phyloP scores from a whole-genome alignment of 495 filamentous ascomycete species.

The Penicillium bialowiezense region DNA sequence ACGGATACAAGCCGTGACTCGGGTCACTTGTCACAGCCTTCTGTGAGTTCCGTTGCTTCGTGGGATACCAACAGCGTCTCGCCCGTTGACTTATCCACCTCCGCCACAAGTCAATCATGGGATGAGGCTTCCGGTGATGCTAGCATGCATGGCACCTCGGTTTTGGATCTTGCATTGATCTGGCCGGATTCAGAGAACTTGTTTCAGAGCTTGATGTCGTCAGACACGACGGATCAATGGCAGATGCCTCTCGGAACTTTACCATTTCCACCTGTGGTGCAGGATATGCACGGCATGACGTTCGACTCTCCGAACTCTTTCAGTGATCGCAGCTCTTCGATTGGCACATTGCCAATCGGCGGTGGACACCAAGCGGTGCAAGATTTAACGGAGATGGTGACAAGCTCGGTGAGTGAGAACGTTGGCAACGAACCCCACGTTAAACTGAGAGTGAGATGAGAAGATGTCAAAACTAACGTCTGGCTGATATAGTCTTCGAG shows the following conservation, averaged over 20 bases:
- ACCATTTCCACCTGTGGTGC: constrained; percentile 37
- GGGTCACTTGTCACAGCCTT: constrained; percentile 16
- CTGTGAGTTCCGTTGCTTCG: constrained; percentile 21
- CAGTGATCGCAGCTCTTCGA: constrained; percentile 36
- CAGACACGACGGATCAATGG: constrained; percentile 43
- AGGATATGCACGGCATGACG: constrained; percentile 32
- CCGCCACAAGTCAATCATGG: constrained; percentile 26
- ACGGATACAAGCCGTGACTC: constrained; percentile 23
- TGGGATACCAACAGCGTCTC: constrained; percentile 30
- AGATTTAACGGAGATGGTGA: constrained; percentile 48
- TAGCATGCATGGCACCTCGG: constrained; percentile 26
- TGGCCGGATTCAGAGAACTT: constrained; percentile 50
- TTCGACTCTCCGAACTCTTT: constrained; percentile 38
- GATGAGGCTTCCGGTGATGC: constrained; percentile 20
- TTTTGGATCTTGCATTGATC: constrained; percentile 43
- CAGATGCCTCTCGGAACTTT: constrained; percentile 44
- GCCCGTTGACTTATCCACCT: constrained; percentile 18
- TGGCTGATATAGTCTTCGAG: constrained; percentile 36
- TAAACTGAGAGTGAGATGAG: too few relatives aligned
- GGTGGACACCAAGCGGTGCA: constrained; percentile 46
- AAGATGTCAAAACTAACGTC: neutral
- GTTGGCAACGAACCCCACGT: too few relatives aligned
- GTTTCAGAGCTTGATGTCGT: constrained; percentile 46
- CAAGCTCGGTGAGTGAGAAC: constrained; percentile 36
- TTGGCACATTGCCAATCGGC: constrained; percentile 40